Base-by-base conservation (phyloP, 2,329 filamentous ascomycete genomes). In the Talaromyces albobiverticillius region DNA sequence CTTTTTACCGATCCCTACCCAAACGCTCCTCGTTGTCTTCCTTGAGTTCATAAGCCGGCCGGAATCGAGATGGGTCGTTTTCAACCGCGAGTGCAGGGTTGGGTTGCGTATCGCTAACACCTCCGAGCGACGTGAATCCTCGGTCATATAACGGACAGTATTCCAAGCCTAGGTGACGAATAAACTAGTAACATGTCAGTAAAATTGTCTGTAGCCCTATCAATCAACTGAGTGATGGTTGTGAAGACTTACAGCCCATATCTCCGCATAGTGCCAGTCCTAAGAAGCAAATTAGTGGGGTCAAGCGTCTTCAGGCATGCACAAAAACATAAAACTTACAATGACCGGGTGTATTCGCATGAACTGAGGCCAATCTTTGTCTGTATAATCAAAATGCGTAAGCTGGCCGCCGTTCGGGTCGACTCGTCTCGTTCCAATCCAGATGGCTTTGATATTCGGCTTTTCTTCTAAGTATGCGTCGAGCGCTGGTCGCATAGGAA, bases 261-360 rank as follows among this genome's bases (percentile, higher is more conserved):
- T 93, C 70, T 97, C 93, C 10, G 84, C 83, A 71, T 96, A 96
- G 70, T 94, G 90, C 94, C 94, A 99, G 72, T 99, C 94, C 50
- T 52, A 14, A 16, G 9, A 10, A 5, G 3, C n/a, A 48, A n/a
- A 36, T 55, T 42, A 55, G 53, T n/a, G n/a, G n/a, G n/a, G n/a
- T n/a, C n/a, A n/a, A n/a, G n/a, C n/a, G n/a, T n/a, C n/a, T n/a
- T n/a, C n/a, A n/a, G n/a, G n/a, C n/a, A n/a, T n/a, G n/a, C n/a
- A n/a, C n/a, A 4, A 7, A 22, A 3, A 6, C 14, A 40, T 29
- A 14, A 29, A 31, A 22, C 48, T 10, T 23, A 55, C 53, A 66
- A 99, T 92, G 9, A 99, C 89, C 0, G 94, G 93, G 71, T 99
- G 91, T 57, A 97, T 81, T 55, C 94, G 84, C 86, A 97, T 92